Evolutionary conservation across 1,284 basidiomycete species (phyloP).

Genomic region (Sporisorium reilianum): DNA sequence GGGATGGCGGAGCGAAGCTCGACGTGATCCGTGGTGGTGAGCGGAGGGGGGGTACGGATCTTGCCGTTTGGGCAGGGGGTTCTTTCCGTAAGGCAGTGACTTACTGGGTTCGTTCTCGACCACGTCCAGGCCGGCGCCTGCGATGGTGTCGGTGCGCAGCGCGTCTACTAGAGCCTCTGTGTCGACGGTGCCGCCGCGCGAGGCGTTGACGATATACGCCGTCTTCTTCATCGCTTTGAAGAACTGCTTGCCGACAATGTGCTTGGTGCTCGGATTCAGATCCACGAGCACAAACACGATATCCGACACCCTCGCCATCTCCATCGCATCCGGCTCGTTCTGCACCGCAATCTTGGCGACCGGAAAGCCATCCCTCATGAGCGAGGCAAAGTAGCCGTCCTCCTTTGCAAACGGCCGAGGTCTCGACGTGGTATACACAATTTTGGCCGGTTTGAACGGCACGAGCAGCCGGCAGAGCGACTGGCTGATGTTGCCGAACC

Average conservation of each 20-base stretch:
- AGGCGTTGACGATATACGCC: slow-evolving; percentile 60
- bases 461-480: slow-evolving; percentile 41
- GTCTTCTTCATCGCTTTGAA: slow-evolving; percentile 81
- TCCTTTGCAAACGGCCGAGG: slow-evolving; percentile 45
- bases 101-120: slow-evolving; percentile 86
- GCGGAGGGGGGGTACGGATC: slow-evolving; percentile 19
- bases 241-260: slow-evolving; percentile 80
- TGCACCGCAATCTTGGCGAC: slow-evolving; percentile 32
- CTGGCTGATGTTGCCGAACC: slow-evolving; percentile 82
- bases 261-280: slow-evolving; percentile 79
- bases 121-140: slow-evolving; percentile 92
- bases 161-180: slow-evolving; percentile 83
- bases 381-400: slow-evolving; percentile 36
- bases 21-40: neutral
- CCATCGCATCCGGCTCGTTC: slow-evolving; percentile 49
- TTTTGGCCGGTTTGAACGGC: slow-evolving; percentile 45
- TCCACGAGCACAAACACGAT: slow-evolving; percentile 78
- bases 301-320: slow-evolving; percentile 48
- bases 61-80: slow-evolving; percentile 11
- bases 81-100: slow-evolving; percentile 33
- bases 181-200: slow-evolving; percentile 80
- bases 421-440: slow-evolving; percentile 56
- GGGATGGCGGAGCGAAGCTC: slow-evolving; percentile 4
- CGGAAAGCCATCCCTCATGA: slow-evolving; percentile 34
- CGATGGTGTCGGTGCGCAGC: slow-evolving; percentile 81